phyloP scores from a whole-genome alignment of 495 filamentous ascomycete genomes.

The Podospora appendiculata region DNA sequence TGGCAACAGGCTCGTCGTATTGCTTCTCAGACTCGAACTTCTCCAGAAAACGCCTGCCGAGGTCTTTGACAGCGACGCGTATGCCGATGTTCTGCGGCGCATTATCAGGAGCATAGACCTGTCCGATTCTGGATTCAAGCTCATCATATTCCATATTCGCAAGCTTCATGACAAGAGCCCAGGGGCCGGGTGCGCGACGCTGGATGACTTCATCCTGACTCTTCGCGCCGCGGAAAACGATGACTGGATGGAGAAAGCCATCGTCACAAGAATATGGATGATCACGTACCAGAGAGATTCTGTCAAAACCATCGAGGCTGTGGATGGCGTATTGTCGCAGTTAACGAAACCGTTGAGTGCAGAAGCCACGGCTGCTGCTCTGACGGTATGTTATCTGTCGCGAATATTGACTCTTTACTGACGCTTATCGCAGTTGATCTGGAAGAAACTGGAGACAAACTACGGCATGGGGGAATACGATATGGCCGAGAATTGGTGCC shows the following conservation, averaged over 20 bases:
- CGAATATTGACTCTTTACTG: neutral
- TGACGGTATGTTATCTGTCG: conserved; percentile 46
- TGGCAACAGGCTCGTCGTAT: conserved; percentile 54
- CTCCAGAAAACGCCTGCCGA: conserved; percentile 38
- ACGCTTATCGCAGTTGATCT: conserved; percentile 51
- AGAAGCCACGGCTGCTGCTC: conserved; percentile 58
- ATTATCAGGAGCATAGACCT: conserved; percentile 52
- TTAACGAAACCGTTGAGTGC: conserved; percentile 33
- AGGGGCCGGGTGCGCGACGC: conserved; percentile 40
- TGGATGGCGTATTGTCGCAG: conserved; percentile 11
- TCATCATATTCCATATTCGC: conserved; percentile 62
- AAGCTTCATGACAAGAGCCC: conserved; percentile 51
- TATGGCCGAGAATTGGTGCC: conserved; percentile 62
- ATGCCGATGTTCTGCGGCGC: conserved; percentile 40
- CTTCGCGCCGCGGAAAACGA: conserved; percentile 34
- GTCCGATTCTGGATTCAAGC: conserved; percentile 57
- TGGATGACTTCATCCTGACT: conserved; percentile 52
- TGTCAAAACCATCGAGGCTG: conserved; percentile 12
- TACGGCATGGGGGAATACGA: conserved; percentile 46
- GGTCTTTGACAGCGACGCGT: conserved; percentile 40
- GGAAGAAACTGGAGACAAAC: conserved; percentile 61
- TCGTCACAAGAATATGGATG: conserved; percentile 57
- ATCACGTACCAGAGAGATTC: conserved; percentile 31
- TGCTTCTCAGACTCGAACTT: conserved; percentile 62
- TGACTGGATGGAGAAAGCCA: conserved; percentile 55